Evolutionary conservation across 2,329 filamentous ascomycete genomes (phyloP).

Genomic region (Penicillium sp.): DNA sequence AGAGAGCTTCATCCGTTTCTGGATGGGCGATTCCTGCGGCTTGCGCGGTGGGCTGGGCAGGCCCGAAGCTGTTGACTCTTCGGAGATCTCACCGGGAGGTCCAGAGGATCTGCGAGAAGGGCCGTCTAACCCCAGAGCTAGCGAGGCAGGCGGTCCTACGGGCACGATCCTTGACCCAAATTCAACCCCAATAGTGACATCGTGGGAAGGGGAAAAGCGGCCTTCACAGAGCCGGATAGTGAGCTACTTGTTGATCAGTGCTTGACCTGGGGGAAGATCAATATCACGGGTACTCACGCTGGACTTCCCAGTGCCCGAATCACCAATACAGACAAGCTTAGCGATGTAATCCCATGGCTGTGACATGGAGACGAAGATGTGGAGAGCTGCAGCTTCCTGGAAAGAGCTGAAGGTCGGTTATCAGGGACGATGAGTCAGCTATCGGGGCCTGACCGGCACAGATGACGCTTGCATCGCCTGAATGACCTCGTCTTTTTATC

Average conservation of each 20-base stretch:
- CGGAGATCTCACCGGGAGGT: constrained; percentile 11
- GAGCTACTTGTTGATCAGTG: constrained; percentile 50
- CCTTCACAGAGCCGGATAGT: constrained; percentile 95
- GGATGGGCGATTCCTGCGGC: constrained; percentile 35
- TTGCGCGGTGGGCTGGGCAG: constrained; percentile 37
- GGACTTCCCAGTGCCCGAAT: constrained; percentile 93
- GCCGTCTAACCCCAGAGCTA: constrained; percentile 50
- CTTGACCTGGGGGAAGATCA: background rate
- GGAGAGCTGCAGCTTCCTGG: background rate
- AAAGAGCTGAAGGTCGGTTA: constrained; percentile 9
- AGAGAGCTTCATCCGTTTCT: constrained; percentile 85
- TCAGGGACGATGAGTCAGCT: constrained; percentile 33
- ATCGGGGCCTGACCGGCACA: constrained; percentile 31
- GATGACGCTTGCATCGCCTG: constrained; percentile 33
- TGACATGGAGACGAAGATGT: constrained; percentile 36
- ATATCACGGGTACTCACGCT: constrained; percentile 45
- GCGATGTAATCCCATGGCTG: constrained; percentile 95
- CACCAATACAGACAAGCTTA: constrained; percentile 96
- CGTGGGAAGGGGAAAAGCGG: constrained; percentile 87
- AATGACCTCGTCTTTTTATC: constrained; percentile 10
- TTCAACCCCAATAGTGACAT: constrained; percentile 95
- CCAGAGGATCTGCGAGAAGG: constrained; percentile 9
- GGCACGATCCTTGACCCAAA: constrained; percentile 91
- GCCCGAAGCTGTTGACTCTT: constrained; percentile 21
- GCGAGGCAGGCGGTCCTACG: constrained; percentile 73